Conservation (phyloP, 2,329 filamentous ascomycete genomes). For the Keithomyces neogunnii region DNA sequence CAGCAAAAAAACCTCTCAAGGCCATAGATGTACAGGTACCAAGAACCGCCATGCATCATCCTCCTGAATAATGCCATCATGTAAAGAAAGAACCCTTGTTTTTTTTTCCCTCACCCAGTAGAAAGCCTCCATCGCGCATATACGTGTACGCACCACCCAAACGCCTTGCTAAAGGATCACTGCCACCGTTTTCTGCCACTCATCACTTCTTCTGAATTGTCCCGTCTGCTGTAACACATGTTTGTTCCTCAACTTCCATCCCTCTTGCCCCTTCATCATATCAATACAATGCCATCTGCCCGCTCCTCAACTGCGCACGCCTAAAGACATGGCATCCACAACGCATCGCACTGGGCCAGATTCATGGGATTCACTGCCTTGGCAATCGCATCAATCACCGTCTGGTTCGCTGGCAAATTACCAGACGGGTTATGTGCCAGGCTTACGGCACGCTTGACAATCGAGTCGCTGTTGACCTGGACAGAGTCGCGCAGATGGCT, state of each 20-base stretch:
- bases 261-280: not conserved
- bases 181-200: not conserved
- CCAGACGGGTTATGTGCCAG: conserved; percentile 70
- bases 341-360: conserved; percentile 75
- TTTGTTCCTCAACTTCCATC: not conserved
- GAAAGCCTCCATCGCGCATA: not conserved
- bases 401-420: conserved; percentile 91
- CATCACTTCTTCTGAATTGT: not conserved
- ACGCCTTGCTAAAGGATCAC: conserved; percentile 9
- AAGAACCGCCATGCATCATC: too few species aligned
- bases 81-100: not conserved
- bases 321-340: conserved; percentile 97
- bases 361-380: conserved; percentile 88
- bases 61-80: too few species aligned
- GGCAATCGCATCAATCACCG: conserved; percentile 89
- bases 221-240: not conserved
- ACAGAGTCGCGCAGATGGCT: conserved; percentile 70
- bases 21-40: too few species aligned
- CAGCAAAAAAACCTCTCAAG: too few species aligned
- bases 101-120: not conserved
- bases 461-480: conserved; percentile 77
- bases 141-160: not conserved
- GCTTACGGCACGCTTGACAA: conserved; percentile 83
- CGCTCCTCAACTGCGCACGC: not conserved
- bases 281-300: not conserved